phyloP scores from a whole-genome alignment of 169 alveolate genomes.

The Plasmodium sp. region DNA sequence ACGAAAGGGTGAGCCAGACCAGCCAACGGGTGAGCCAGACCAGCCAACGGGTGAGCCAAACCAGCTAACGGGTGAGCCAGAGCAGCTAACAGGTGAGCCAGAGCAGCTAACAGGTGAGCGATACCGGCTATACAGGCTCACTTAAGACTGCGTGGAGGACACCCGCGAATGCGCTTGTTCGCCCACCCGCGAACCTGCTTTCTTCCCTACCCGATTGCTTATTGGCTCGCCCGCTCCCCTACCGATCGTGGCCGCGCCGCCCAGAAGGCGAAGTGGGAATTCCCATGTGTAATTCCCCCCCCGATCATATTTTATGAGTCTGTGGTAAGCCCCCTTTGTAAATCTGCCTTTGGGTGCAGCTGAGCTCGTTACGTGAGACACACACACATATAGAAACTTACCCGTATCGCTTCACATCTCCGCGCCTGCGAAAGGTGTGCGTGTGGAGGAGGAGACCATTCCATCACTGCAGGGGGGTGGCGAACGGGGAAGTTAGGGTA shows the following conservation, averaged over 20 bases:
- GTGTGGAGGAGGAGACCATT: not conserved
- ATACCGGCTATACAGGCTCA: not conserved
- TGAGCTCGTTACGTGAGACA: not conserved
- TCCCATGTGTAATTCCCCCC: not conserved
- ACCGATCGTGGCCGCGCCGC: not conserved
- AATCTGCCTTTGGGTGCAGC: not conserved
- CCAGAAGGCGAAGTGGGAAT: not conserved
- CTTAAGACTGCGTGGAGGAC: not conserved
- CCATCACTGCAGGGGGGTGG: not conserved
- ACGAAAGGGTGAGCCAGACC: not conserved
- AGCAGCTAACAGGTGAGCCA: too few species aligned
- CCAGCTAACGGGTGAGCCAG: too few species aligned
- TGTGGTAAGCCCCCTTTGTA: not conserved
- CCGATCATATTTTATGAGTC: not conserved
- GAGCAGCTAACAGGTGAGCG: too few species aligned
- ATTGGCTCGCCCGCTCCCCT: too few species aligned
- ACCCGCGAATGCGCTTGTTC: not conserved
- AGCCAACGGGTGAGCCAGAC: not conserved
- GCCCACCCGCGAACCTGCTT: not conserved
- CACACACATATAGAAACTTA: not conserved
- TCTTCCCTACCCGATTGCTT: too few species aligned
- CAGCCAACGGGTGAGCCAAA: not conserved
- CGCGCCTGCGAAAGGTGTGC: not conserved
- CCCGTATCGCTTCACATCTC: not conserved
- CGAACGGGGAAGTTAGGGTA: not conserved